Base-by-base conservation (phyloP, 495 filamentous ascomycete species). In the Neurospora discreta region DNA sequence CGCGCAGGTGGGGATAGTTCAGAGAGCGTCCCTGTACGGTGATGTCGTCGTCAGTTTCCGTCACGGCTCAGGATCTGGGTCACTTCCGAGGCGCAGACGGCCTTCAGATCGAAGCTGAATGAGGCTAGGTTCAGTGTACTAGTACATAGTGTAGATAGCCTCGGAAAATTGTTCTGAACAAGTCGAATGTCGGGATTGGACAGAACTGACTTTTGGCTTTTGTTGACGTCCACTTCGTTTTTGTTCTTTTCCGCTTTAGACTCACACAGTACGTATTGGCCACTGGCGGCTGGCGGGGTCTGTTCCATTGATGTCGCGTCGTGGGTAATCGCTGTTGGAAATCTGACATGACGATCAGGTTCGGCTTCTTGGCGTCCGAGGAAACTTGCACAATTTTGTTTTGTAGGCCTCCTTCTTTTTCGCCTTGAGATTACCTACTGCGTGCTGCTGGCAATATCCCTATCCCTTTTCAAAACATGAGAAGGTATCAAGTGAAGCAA, bases 1-100 rank as follows among this genome's bases (percentile, higher is more conserved):
- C 70, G 70, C 70, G 70, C 26, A 39, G 70, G 70, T 71, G 70
- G 70, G 44, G 70, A 65, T 65, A 7, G 52, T 65, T 18, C 15
- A 23, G n/a, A 33, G 23, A 30, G 44, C 4, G 46, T 44, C 69
- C 41, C 69, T 67, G 69, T 67, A 71, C 26, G 43, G 69, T 71
- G 69, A 71, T 71, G 69, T 71, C 69, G 69, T 71, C 9, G 42
- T 7, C 52, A 6, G 69, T 58, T 30, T 58, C 43, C 39, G 69
- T 30, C 15, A 60, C 52, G 15, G 52, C 52, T 33, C 44, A 33
- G 52, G 33, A 33, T 65, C 52, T 65, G 52, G 52, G 52, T 65
- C 52, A 33, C 26, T 33, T 65, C 26, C 52, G 52, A 65, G 52
- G 52, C 26, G 23, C 52, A 30, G 13, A 60, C 23, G 30, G 15